Conservation (phyloP, 805 yeast species). For the Yarrowia deformans region DNA sequence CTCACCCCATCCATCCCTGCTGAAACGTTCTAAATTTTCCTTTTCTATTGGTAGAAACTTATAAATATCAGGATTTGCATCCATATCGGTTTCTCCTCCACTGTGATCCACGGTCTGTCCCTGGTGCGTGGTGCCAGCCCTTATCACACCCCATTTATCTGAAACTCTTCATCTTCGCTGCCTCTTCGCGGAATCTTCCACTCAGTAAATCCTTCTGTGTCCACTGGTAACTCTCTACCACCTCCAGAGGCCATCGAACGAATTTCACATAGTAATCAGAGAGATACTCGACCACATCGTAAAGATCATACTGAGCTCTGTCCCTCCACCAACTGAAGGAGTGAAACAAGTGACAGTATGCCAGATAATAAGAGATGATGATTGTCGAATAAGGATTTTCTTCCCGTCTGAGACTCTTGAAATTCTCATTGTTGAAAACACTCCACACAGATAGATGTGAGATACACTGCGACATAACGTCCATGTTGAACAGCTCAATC, state of each 20-base stretch:
- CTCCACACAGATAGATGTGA: conserved; percentile 5
- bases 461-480: background rate
- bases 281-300: conserved; percentile 6
- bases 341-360: conserved; percentile 11
- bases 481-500: conserved; percentile 13
- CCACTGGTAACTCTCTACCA: background rate
- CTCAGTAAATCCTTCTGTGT: background rate
- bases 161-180: background rate
- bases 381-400: background rate
- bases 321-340: conserved; percentile 10
- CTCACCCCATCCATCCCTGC: too few relatives aligned
- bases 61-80: too few relatives aligned
- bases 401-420: background rate
- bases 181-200: background rate
- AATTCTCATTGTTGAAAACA: background rate
- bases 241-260: conserved; percentile 7
- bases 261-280: background rate
- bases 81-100: too few relatives aligned
- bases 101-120: too few relatives aligned
- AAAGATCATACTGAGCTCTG: background rate
- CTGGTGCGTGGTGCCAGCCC: background rate
- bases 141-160: background rate
- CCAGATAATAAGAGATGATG: background rate
- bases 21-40: too few relatives aligned
- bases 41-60: too few relatives aligned